Percentiles rank a stretch among this genome's conserved stretches.
Evolutionary conservation across 2,329 filamentous ascomycete genomes (phyloP).

Genomic region (Rugonectria rugulosa): DNA sequence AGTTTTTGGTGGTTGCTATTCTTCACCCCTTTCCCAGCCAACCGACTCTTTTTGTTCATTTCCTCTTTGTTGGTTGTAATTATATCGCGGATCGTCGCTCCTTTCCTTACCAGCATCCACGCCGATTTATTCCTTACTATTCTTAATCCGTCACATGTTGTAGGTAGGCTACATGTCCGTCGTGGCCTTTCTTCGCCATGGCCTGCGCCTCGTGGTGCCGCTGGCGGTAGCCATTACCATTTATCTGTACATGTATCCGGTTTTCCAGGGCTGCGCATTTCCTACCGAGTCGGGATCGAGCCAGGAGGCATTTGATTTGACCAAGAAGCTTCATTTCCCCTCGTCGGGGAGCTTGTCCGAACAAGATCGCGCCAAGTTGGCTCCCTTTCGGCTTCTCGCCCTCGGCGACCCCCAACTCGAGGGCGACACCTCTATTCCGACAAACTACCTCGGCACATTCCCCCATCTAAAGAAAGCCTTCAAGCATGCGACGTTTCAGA

Average conservation of each 20-base stretch:
- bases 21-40: constrained; percentile 20
- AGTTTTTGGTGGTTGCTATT: constrained; percentile 20
- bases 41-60: constrained; percentile 10
- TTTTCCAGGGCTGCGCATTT: constrained; percentile 83
- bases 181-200: constrained; percentile 63
- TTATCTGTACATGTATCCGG: constrained; percentile 88
- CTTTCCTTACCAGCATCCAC: background rate
- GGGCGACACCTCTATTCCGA: constrained; percentile 84
- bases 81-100: constrained; percentile 12
- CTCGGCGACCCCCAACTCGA: constrained; percentile 94
- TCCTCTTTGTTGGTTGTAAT: constrained; percentile 18
- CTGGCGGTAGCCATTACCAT: constrained; percentile 73
- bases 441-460: constrained; percentile 59
- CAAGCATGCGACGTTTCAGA: constrained; percentile 57
- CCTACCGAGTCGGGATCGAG: constrained; percentile 59
- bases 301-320: constrained; percentile 44
- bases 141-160: constrained; percentile 44
- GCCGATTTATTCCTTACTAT: constrained; percentile 2
- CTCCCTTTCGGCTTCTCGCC: constrained; percentile 86
- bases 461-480: constrained; percentile 59
- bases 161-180: constrained; percentile 58
- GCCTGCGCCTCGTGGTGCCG: constrained; percentile 62
- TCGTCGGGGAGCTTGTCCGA: constrained; percentile 31
- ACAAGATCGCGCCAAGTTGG: constrained; percentile 47
- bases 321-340: constrained; percentile 53